These are phyloP conservation scores for Lagenaria siceraria DNA, from an alignment of 306 rosid genomes.

Conservation along the genomic window DNA sequence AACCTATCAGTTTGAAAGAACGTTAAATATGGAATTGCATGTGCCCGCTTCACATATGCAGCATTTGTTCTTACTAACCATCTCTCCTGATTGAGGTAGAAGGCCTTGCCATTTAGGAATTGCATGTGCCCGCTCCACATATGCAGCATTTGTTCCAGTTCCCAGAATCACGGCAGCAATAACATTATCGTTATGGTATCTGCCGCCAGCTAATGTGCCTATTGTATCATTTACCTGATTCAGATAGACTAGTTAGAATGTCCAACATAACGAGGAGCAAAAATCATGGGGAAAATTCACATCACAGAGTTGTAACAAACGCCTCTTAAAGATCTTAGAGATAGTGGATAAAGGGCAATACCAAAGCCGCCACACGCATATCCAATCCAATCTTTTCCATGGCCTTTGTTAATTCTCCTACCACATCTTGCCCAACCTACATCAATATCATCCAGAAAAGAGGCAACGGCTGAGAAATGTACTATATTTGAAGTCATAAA, in stretches of 20 bases:
- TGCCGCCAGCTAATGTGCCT: slow-evolving; percentile 88
- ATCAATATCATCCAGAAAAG: slow-evolving; percentile 7
- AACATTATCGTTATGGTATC: slow-evolving; percentile 62
- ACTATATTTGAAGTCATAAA: background rate
- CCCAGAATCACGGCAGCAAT: slow-evolving; percentile 89
- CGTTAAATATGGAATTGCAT: background rate
- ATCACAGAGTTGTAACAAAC: background rate
- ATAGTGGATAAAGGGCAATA: slow-evolving; percentile 24
- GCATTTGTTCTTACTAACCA: slow-evolving; percentile 35
- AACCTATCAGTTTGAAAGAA: slow-evolving; percentile 35
- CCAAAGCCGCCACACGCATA: slow-evolving; percentile 88
- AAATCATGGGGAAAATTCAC: background rate
- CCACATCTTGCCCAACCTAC: slow-evolving; percentile 96
- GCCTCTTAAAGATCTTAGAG: background rate
- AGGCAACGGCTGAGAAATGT: background rate
- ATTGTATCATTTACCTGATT: slow-evolving; percentile 90
- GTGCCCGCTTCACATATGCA: no score
- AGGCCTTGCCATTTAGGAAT: slow-evolving; percentile 95
- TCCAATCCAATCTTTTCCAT: slow-evolving; percentile 69
- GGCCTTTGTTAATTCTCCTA: slow-evolving; percentile 57
- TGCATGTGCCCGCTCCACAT: slow-evolving; percentile 71
- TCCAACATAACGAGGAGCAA: background rate
- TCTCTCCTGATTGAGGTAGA: slow-evolving; percentile 77
- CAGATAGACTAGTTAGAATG: slow-evolving; percentile 17
- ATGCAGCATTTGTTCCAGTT: slow-evolving; percentile 98